Base-by-base conservation (phyloP, 495 filamentous ascomycete genomes). In the Neurospora sp. region DNA sequence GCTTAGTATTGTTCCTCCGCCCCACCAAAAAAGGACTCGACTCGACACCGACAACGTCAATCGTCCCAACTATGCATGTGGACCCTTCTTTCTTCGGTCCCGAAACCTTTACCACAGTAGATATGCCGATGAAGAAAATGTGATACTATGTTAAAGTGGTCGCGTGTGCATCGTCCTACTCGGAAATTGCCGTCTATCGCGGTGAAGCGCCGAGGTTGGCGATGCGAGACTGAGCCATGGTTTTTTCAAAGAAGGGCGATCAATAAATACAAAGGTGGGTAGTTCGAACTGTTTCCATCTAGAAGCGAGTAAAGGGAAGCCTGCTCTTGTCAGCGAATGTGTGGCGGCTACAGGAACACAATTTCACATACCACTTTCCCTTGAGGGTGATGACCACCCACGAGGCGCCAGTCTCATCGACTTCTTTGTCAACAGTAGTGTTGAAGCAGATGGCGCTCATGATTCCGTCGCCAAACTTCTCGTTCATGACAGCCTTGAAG, bases 381-480 rank as follows among this genome's bases (percentile, higher is more conserved):
- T 93, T 86, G 69, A 98, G 78, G 5, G 94, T 97, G 81, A 99
- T 99, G 70, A 94, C 89, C 19, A 91, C 96, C 94, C 94, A 86
- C 45, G 79, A 69, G 24, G 80, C 79, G 15, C 94, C 94, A 78
- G 92, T 87, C 71, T 89, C 87, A 83, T 98, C 96, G 9, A 89
- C 89, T 88, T 99, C 96, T 88, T 97, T 98, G 84, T 98, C 93
- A 17, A 99, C 93, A 82, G 94, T 94, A 1, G 94, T 96, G 45
- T 89, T 91, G 79, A 99, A 99, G 8, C 90, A 88, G 80, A 99
- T 97, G 0, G 95, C 96, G 79, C 93, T 97, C 96, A 99, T 98
- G 78, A 99, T 99, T 0, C 96, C 96, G 82, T 99, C 96, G 0
- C 96, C 96, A 84, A 99, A 98, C 85, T 97, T 99, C 88, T 99